Evolutionary conservation across 495 filamentous ascomycete genomes (phyloP).

Genomic region (Penicillium alfredii): DNA sequence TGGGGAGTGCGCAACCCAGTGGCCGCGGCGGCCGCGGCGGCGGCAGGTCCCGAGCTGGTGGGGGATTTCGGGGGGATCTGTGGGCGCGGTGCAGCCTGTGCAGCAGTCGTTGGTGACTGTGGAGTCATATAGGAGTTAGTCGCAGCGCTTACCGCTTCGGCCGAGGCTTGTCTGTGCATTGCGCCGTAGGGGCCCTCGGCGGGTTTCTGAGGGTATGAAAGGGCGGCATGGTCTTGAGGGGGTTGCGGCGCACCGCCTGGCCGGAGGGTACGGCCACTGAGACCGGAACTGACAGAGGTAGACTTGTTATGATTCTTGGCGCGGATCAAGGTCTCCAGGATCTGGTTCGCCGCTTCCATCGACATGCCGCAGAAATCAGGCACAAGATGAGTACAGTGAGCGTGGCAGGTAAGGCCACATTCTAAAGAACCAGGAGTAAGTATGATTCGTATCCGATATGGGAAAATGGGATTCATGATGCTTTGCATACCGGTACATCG

Average conservation of each 20-base stretch:
- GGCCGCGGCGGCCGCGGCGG: conserved; percentile 30
- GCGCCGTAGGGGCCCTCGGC: conserved; percentile 46
- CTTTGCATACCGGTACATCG: conserved; percentile 71
- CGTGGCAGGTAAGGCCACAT: conserved; percentile 87
- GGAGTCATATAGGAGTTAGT: conserved; percentile 39
- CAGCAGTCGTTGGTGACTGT: conserved; percentile 36
- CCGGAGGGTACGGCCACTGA: conserved; percentile 64
- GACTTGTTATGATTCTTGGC: conserved; percentile 44
- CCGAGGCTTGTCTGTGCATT: conserved; percentile 39
- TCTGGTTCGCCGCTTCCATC: conserved; percentile 94
- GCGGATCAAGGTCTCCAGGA: conserved; percentile 51
- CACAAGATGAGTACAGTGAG: conserved; percentile 88
- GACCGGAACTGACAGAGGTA: conserved; percentile 43
- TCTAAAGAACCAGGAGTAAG: conserved; percentile 58
- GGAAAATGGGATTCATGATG: neutral
- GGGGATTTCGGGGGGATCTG: conserved; percentile 34
- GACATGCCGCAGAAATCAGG: conserved; percentile 99
- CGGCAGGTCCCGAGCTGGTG: conserved; percentile 22
- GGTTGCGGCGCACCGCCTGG: conserved; percentile 45
- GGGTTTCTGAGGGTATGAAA: conserved; percentile 40
- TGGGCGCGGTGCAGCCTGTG: conserved; percentile 27
- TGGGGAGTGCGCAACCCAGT: conserved; percentile 26
- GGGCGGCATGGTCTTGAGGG: conserved; percentile 41
- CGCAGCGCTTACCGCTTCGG: conserved; percentile 44
- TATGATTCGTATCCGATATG: conserved; percentile 4